Base-by-base conservation (phyloP, 2,329 filamentous ascomycete species). In the Rhinocladiella mackenziei region DNA sequence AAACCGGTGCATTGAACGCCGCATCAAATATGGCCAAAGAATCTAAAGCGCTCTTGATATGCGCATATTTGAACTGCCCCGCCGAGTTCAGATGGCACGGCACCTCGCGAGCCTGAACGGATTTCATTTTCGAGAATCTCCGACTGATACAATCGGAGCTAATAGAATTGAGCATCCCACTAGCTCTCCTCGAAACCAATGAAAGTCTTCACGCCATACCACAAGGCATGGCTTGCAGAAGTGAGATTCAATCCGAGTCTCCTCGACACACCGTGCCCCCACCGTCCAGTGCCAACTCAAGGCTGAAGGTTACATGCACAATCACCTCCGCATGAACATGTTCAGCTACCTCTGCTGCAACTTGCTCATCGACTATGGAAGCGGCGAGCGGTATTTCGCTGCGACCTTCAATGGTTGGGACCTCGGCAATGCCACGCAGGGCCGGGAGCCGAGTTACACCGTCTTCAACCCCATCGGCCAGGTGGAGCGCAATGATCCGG, bases 381-480 rank as follows among this genome's bases (percentile, higher is more conserved):
- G 65, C 2, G 72, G 72, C 8, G 72, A 76, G 56, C 60, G 71
- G 1, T 76, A 72, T 45, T 75, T 75, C 48, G 72, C 71, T 1
- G 70, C 74, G 51, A 70, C 68, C 2, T 56, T 76, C 19, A 54
- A 62, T 50, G 34, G 62, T 54, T 45, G 60, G 59, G 47, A 62
- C 60, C 53, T 77, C 44, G 62, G 62, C 25, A 71, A 76, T 49
- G 72, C 76, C 53, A 69, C 73, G n/a, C 66, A 76, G 43, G 66
- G 69, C 19, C 75, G 72, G 72, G 70, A 75, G 58, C 73, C 72
- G 1, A 65, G 61, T 14, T 75, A 73, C 44, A 74, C 72, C 0
- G 72, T 91, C 37, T 91, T 92, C 66, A 91, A 91, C 57, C 86
- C 86, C 1, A 62, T 84, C 40, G 64, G 83, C 13, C 86, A 91